Conservation (phyloP, 345 rosid genomes). For the Clausena lansium region DNA sequence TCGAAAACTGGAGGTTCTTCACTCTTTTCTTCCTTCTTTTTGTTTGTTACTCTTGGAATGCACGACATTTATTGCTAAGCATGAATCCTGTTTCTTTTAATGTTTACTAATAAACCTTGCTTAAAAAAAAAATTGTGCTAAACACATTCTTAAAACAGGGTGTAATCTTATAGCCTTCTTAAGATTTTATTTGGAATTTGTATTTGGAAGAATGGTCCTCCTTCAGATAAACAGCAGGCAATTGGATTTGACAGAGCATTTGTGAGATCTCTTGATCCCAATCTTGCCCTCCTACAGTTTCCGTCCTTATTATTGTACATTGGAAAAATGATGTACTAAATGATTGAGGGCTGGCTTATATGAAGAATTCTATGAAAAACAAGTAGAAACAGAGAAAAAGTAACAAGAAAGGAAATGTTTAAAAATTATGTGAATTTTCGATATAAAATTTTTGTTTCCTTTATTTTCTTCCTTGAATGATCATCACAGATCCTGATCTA, state of each 20-base stretch:
- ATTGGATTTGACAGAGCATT: not conserved
- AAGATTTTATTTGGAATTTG: not conserved
- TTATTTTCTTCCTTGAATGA: not conserved
- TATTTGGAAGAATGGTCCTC: not conserved
- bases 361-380: not conserved
- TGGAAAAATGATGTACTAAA: not conserved
- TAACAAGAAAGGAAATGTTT: not conserved
- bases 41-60: not conserved
- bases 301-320: not conserved
- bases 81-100: not conserved
- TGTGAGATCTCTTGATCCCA: not conserved
- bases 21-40: constrained; percentile 18
- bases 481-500: not conserved
- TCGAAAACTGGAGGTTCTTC: constrained; percentile 83
- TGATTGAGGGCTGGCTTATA: not conserved
- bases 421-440: not conserved
- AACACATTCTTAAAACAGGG: not conserved
- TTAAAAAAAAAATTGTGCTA: not conserved
- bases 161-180: not conserved
- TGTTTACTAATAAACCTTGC: not conserved
- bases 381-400: not conserved
- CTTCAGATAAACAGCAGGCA: not conserved
- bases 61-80: not conserved
- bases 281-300: not conserved
- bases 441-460: not conserved